phyloP scores from a whole-genome alignment of 1,139 yeast genomes.

The Candida neerlandica region DNA sequence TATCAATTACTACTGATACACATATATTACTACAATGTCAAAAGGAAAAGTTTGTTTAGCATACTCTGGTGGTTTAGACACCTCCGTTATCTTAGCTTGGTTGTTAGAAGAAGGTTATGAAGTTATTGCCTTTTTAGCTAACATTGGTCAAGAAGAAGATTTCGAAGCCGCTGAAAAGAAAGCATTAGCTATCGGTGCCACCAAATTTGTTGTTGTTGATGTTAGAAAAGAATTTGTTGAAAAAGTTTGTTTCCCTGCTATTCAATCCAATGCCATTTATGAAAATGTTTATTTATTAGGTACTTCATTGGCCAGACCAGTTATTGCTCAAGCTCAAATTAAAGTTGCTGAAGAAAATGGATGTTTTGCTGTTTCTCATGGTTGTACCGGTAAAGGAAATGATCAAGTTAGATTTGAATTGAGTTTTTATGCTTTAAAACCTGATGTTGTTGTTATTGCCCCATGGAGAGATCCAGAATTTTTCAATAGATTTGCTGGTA shows the following conservation, averaged over 20 bases:
- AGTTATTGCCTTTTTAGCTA: conserved; percentile 96
- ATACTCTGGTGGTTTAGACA: conserved; percentile 98
- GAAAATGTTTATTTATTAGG: conserved; percentile 96
- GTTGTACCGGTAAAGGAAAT: conserved; percentile 99
- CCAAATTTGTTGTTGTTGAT: conserved; percentile 91
- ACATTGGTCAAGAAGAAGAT: conserved; percentile 99
- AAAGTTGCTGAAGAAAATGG: conserved; percentile 96
- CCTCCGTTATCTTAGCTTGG: conserved; percentile 98
- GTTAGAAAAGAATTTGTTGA: conserved; percentile 92
- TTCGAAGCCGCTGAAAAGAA: conserved; percentile 96
- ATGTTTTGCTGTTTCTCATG: conserved; percentile 97
- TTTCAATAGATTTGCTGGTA: conserved; percentile 95
- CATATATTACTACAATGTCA: conserved; percentile 54
- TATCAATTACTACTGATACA: background rate
- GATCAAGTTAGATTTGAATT: conserved; percentile 98
- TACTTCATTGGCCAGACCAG: conserved; percentile 97
- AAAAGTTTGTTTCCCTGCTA: conserved; percentile 93
- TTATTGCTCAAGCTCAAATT: conserved; percentile 97
- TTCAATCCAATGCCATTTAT: conserved; percentile 94
- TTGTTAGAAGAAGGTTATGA: conserved; percentile 96
- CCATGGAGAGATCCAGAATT: conserved; percentile 99
- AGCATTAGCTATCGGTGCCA: conserved; percentile 95
- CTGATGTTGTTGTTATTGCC: conserved; percentile 94
- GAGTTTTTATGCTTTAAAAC: conserved; percentile 95
- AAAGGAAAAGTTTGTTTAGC: conserved; percentile 99